These are phyloP conservation scores for Zalaria obscura DNA, from an alignment of 2,329 filamentous ascomycete genomes.

Conservation along the genomic window DNA sequence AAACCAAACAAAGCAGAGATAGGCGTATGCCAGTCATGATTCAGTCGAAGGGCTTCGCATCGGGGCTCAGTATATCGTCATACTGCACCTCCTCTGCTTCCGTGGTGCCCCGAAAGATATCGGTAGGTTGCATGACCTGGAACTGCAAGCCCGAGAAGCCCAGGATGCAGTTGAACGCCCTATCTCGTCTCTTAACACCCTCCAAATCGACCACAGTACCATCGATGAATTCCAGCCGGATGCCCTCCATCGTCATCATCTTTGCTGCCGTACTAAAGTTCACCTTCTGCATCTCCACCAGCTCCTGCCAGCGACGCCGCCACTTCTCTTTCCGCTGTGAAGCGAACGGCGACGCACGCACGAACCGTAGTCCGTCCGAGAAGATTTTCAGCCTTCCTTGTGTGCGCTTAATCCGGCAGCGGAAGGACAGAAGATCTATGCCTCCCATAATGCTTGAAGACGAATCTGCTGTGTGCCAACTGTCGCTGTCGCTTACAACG, in stretches of 20 bases:
- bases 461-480: conserved; percentile 10
- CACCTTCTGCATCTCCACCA: conserved; percentile 15
- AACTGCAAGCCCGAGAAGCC: conserved; percentile 21
- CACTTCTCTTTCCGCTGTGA: conserved; percentile 9
- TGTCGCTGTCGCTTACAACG: conserved; percentile 5
- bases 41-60: background rate
- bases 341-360: conserved; percentile 4
- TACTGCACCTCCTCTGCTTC: background rate
- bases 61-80: background rate
- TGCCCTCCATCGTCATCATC: conserved; percentile 1
- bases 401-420: conserved; percentile 9
- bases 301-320: conserved; percentile 11
- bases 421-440: conserved; percentile 13
- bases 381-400: conserved; percentile 12
- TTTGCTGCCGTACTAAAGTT: conserved; percentile 3
- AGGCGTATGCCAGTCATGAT: conserved; percentile 1
- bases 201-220: conserved; percentile 8
- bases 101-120: background rate
- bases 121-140: conserved; percentile 13
- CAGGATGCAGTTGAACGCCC: conserved; percentile 22
- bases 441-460: conserved; percentile 8
- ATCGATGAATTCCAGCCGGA: conserved; percentile 3
- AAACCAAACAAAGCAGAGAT: background rate
- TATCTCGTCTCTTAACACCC: conserved; percentile 17
- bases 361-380: conserved; percentile 13